Evolutionary conservation across 176 grass and related monocot genomes (phyloP), one percentile per base, ranked within the genome.

Genomic region (Tillandsia fasciculata): DNA sequence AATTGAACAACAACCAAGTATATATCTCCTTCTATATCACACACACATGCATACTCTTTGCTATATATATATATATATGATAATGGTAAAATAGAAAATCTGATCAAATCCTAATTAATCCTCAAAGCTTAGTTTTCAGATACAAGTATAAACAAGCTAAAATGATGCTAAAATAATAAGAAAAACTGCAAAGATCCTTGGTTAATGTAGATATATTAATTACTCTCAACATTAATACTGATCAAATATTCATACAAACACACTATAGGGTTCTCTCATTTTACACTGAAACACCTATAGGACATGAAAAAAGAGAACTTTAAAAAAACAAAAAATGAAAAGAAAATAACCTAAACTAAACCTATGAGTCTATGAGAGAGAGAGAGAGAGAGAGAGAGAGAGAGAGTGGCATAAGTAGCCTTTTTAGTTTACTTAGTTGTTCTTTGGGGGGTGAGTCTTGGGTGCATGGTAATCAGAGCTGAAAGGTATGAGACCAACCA

Each of bases 401-500:
- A 49, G 51, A 3, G 3, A 71, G 11, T 27, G 13, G 24, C 53
- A 12, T 57, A 17, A 57, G 53, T 23, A 29, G 22, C 8, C 51
- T 12, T 26, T 71, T 17, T 27, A 5, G 24, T 26, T 18, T 12
- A 11, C 58, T 74, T 49, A 74, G 58, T 74, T 74, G 72, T 74
- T 51, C 59, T 74, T 74, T 64, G 72, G 72, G n/a, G 72, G 72
- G n/a, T 74, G 72, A 18, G 59, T 74, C 61, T 74, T 64, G 18
- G 72, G 72, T 1, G 17, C 48, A 74, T 14, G 72, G 48, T 74
- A 74, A 51, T 74, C 72, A n/a, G 72, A 74, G 28, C 47, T 74
- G 72, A 65, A 64, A 27, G 72, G 59, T 64, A 64, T 50, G 50
- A 64, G 18, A 48, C 17, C 22, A 51, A 18, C 52, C 26, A 74